phyloP scores from a whole-genome alignment of 2,329 filamentous ascomycete genomes.

The Pseudogymnoascus sp. region DNA sequence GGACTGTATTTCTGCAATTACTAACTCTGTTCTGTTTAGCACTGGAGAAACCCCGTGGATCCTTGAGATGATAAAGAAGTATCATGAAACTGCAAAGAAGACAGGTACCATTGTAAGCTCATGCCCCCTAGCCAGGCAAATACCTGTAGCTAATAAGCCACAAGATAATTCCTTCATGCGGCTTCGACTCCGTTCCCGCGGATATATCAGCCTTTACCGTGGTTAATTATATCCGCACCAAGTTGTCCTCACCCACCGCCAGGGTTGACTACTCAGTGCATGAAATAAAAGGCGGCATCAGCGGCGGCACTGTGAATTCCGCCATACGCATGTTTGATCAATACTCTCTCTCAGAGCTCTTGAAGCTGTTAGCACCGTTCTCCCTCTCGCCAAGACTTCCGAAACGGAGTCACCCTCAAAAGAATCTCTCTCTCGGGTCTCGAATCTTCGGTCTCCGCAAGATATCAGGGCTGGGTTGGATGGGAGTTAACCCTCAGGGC shows the following conservation, averaged over 20 bases:
- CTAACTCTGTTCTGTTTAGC: slow-evolving; percentile 24
- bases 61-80: slow-evolving; percentile 50
- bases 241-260: slow-evolving; percentile 41
- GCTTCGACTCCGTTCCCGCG: slow-evolving; percentile 53
- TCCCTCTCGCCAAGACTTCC: slow-evolving; percentile 46
- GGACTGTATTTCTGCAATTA: not conserved
- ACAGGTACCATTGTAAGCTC: slow-evolving; percentile 53
- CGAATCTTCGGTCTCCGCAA: slow-evolving; percentile 41
- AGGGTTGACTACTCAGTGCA: slow-evolving; percentile 47
- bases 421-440: not conserved
- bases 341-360: slow-evolving; percentile 33
- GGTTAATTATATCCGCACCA: slow-evolving; percentile 39
- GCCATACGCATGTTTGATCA: slow-evolving; percentile 50
- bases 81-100: slow-evolving; percentile 43
- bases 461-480: slow-evolving; percentile 46
- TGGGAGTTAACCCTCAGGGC: slow-evolving; percentile 45
- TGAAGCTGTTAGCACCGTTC: slow-evolving; percentile 36
- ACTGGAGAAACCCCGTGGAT: slow-evolving; percentile 55
- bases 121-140: slow-evolving; percentile 42
- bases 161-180: slow-evolving; percentile 46
- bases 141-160: slow-evolving; percentile 31
- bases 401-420: slow-evolving; percentile 29
- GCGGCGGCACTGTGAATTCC: slow-evolving; percentile 59
- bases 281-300: slow-evolving; percentile 25
- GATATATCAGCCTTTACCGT: slow-evolving; percentile 51